Evolutionary conservation across 129 eudicot species (phyloP).

Genomic region (Apium graveolens): DNA sequence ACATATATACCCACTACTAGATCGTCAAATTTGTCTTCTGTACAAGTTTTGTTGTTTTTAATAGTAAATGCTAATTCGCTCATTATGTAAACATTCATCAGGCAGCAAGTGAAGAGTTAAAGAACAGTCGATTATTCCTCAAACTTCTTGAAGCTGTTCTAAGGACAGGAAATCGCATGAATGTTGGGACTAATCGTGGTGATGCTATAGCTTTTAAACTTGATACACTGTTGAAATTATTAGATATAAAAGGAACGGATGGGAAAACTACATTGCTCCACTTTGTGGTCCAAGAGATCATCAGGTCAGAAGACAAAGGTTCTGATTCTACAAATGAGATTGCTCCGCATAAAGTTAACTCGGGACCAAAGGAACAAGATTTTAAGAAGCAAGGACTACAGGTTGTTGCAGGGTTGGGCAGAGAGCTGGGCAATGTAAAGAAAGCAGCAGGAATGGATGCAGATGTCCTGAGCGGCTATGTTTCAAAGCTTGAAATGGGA

Average conservation of each 20-base stretch:
- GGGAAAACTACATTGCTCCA: conserved; percentile 95
- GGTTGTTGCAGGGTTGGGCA: conserved; percentile 67
- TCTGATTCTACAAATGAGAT: conserved; percentile 31
- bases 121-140: conserved; percentile 79
- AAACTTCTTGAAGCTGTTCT: conserved; percentile 97
- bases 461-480: conserved; percentile 67
- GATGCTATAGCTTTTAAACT: conserved; percentile 92
- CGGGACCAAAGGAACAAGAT: conserved; percentile 41
- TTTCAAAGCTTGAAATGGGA: conserved; percentile 70
- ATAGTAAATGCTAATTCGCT: conserved; percentile 11
- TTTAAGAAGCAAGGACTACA: conserved; percentile 77
- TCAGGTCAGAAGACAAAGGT: conserved; percentile 58
- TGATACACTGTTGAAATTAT: conserved; percentile 74
- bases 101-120: conserved; percentile 80
- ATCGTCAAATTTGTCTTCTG: not conserved
- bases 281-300: conserved; percentile 96
- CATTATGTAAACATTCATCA: conserved; percentile 23
- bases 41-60: not conserved
- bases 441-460: conserved; percentile 96
- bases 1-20: not conserved
- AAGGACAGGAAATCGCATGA: conserved; percentile 89
- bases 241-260: conserved; percentile 89
- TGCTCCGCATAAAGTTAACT: conserved; percentile 24
- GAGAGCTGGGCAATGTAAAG: conserved; percentile 68
- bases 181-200: conserved; percentile 91